Conservation (phyloP, 257 asterid species). For the Scutellaria galericulata region DNA sequence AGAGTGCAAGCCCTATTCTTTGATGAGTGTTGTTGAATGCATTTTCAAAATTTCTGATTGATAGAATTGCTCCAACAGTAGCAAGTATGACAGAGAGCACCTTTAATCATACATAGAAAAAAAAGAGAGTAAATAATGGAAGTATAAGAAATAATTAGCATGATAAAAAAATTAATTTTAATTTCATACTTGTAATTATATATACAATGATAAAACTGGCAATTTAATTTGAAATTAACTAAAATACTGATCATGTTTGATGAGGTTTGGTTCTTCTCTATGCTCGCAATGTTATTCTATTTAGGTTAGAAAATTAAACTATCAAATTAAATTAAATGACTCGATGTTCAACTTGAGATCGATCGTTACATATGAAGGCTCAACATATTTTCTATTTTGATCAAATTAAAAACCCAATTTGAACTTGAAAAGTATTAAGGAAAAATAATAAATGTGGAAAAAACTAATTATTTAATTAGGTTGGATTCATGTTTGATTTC, state of each 20-base stretch:
- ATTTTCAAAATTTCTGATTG: conserved; percentile 77
- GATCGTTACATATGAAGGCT: too few relatives aligned
- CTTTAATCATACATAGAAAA: conserved; percentile 37
- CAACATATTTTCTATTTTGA: too few relatives aligned
- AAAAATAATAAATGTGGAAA: too few relatives aligned
- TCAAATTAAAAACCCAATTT: too few relatives aligned
- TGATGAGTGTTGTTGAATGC: conserved; percentile 76
- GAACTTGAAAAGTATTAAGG: too few relatives aligned
- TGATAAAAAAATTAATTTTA: not conserved
- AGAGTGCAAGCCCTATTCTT: conserved; percentile 87
- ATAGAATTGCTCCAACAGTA: conserved; percentile 69
- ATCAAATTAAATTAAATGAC: too few relatives aligned
- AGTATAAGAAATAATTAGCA: not conserved
- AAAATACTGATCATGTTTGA: not conserved
- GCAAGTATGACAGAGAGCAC: conserved; percentile 61
- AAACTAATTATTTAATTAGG: too few relatives aligned
- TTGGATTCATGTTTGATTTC: too few relatives aligned
- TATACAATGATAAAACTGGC: not conserved
- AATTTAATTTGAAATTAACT: not conserved
- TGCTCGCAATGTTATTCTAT: too few relatives aligned
- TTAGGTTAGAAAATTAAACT: too few relatives aligned
- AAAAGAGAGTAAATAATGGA: not conserved
- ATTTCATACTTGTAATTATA: not conserved
- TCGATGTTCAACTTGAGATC: too few relatives aligned
- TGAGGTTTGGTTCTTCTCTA: not conserved